Evolutionary conservation across 1,284 basidiomycete genomes (phyloP), one percentile per base, ranked within the genome.

Genomic region (Trametes pubescens): DNA sequence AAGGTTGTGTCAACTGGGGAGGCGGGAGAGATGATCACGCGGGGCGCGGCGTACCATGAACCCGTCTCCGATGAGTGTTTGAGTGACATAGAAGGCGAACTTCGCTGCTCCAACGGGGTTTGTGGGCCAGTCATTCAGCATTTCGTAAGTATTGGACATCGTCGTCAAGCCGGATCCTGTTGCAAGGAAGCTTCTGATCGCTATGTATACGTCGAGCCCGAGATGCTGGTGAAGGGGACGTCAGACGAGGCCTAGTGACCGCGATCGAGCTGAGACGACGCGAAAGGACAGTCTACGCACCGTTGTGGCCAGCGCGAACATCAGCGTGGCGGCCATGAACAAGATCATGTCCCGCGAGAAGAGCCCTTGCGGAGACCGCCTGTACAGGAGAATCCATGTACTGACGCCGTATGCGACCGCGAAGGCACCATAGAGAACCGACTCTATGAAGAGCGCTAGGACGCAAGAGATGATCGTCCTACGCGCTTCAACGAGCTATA

Each of bases 61-160:
- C 2, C 57, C 60, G 47, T 65, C 62, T 9, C 60, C 62, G 18
- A 64, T 58, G 1, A 64, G 24, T 13, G 66, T 65, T 49, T 67
- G 66, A 1, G 63, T 56, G 35, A 67, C 61, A n/a, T 62, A 65
- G 46, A 67, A 62, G 1, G 57, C 53, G 22, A 62, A 62, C 60
- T 61, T 64, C 13, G 56, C 49, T 8, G 51, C 52, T 14, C 54
- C 60, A 18, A 59, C 37, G 4, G 54, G 44, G 22, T 58, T 59
- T 9, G 51, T 48, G 29, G 47, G 46, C 44, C 54, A 57, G 32
- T 62, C 59, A 29, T 62, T 51, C 35, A 57, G 51, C 22, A 46
- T 35, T 46, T 59, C 59, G 32, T 61, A 61, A 14, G 57, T 29
- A n/a, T 57, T 40, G 11, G 48, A 37, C 29, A 46, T 40, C 11